Evolutionary conservation across 805 yeast genomes (phyloP).

Genomic region (Starmerella bombicola): DNA sequence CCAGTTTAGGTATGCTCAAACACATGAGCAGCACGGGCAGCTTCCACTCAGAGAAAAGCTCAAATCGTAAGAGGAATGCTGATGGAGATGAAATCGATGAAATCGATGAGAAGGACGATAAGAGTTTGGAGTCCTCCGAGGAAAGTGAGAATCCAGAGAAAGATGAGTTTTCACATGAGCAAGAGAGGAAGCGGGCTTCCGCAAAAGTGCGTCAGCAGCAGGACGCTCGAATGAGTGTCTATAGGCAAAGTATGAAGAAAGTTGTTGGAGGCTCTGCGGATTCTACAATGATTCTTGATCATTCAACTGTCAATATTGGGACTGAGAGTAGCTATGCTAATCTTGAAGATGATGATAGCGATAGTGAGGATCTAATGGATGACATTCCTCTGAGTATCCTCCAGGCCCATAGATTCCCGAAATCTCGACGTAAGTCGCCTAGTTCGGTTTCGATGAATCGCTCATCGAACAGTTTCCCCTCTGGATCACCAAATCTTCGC

Average conservation of each 20-base stretch:
- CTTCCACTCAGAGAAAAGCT: background rate
- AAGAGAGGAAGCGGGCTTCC: constrained; percentile 16
- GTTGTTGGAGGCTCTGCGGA: constrained; percentile 25
- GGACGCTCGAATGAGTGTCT: constrained; percentile 32
- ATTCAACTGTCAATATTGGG: background rate
- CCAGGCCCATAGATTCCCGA: constrained; percentile 32
- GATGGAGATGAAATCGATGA: background rate
- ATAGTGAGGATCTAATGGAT: constrained; percentile 31
- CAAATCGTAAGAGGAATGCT: background rate
- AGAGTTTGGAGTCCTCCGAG: constrained; percentile 31
- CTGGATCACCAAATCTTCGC: background rate
- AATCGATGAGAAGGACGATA: constrained; percentile 1
- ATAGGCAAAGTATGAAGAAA: constrained; percentile 33
- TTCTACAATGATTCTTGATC: background rate
- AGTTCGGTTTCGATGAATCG: background rate
- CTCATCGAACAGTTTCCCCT: background rate
- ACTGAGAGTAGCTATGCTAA: constrained; percentile 1
- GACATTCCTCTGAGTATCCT: constrained; percentile 33
- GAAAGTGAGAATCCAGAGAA: constrained; percentile 30
- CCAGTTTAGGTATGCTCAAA: constrained; percentile 14
- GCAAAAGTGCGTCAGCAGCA: constrained; percentile 28
- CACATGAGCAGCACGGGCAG: constrained; percentile 11
- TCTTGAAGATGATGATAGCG: constrained; percentile 27
- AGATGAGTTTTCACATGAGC: constrained; percentile 18
- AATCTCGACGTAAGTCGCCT: constrained; percentile 3